phyloP scores from a whole-genome alignment of 345 rosid species.

The Kernera saxatilis region DNA sequence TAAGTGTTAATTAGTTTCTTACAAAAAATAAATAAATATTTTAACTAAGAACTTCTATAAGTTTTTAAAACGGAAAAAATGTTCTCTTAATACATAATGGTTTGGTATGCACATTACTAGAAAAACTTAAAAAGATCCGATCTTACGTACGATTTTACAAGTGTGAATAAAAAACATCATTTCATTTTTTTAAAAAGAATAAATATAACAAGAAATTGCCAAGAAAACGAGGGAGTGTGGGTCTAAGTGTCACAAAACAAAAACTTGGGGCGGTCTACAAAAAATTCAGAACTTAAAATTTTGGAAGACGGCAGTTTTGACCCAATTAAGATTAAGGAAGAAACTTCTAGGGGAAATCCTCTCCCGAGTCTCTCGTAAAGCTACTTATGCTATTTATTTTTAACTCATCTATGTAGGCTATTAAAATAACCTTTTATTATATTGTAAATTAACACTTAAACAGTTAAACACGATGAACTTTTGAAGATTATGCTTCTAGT shows the following conservation, averaged over 20 bases:
- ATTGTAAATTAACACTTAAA: neutral
- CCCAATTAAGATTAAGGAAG: conserved; percentile 1
- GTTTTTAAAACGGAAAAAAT: neutral
- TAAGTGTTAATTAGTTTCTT: too few relatives aligned
- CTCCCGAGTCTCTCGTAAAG: neutral
- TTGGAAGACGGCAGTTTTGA: conserved; percentile 40
- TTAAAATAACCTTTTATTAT: neutral
- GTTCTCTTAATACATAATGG: neutral
- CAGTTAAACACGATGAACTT: neutral
- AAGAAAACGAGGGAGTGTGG: neutral
- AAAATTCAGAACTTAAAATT: neutral
- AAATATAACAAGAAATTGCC: neutral
- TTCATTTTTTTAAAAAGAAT: neutral
- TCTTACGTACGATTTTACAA: neutral
- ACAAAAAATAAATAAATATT: too few relatives aligned
- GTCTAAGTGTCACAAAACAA: conserved; percentile 1
- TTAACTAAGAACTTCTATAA: neutral
- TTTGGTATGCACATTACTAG: neutral
- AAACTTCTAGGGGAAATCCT: neutral
- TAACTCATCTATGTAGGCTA: neutral
- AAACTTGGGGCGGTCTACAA: neutral
- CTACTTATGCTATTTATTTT: neutral
- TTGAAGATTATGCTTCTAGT: conserved; percentile 18
- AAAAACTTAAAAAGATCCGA: neutral
- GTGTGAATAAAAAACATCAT: neutral